These are phyloP conservation scores for Cordyceps sp. DNA, from an alignment of 2,329 filamentous ascomycete species.

Conservation along the genomic window DNA sequence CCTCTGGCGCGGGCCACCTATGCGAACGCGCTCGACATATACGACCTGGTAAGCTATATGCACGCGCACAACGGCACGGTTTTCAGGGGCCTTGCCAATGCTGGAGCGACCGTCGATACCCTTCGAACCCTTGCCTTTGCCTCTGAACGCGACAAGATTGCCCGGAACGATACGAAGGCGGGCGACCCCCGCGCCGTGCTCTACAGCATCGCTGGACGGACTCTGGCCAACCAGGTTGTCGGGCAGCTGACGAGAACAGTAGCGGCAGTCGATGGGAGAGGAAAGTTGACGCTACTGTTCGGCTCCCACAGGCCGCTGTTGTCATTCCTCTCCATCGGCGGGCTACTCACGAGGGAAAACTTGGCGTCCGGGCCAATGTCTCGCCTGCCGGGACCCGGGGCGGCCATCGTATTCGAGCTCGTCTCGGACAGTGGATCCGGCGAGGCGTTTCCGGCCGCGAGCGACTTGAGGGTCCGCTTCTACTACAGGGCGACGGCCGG, in stretches of 20 bases:
- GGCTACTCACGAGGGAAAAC: constrained; percentile 31
- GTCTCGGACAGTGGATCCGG: constrained; percentile 10
- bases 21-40: constrained; percentile 33
- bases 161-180: constrained; percentile 33
- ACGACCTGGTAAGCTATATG: constrained; percentile 37
- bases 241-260: constrained; percentile 18
- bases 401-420: constrained; percentile 59
- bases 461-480: constrained; percentile 36
- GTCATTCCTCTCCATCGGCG: constrained; percentile 33
- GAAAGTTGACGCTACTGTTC: constrained; percentile 36
- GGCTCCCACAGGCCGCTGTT: constrained; percentile 37
- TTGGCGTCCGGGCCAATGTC: constrained; percentile 22
- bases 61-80: constrained; percentile 32
- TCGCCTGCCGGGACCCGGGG: constrained; percentile 48
- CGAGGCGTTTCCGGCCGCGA: constrained; percentile 8
- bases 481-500: constrained; percentile 33
- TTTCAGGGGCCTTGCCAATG: constrained; percentile 17
- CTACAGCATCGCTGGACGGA: constrained; percentile 35
- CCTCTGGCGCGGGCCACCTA: constrained; percentile 19
- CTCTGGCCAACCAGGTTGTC: constrained; percentile 25
- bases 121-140: constrained; percentile 47
- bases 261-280: constrained; percentile 20
- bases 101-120: constrained; percentile 16
- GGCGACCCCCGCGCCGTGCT: constrained; percentile 18
- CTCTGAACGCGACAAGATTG: constrained; percentile 41